Evolutionary conservation across 2,329 filamentous ascomycete genomes (phyloP), one percentile per base, ranked within the genome.

Genomic region (Neophaeococcomyces aloes): DNA sequence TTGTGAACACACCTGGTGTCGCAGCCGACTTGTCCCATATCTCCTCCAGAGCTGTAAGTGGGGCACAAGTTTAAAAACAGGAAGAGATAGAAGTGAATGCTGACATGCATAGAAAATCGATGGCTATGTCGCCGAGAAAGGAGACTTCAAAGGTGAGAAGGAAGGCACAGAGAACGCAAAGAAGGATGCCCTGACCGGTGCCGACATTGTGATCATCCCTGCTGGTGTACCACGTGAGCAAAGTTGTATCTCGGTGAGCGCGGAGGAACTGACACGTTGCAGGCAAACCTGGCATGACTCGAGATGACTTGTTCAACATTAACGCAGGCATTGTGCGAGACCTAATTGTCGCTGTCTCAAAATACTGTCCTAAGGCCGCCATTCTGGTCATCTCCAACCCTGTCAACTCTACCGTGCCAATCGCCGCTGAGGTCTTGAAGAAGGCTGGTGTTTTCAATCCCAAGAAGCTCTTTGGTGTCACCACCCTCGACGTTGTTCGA

Each of bases 261-360:
- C 29, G 25, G 31, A 38, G 45, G 46, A 45, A 59, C 54, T 60
- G 34, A 57, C 53, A 21, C 41, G 19, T 46, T 47, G 47, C 53
- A 95, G 89, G 89, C 71, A 96, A 96, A 78, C 91, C 91, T 59
- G 91, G 91, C 61, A 98, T 98, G 91, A 95, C 85, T 67, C 87
- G 91, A 72, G 91, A 98, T 61, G 91, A 96, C 64, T 85, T 98
- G 48, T 98, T 98, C 83, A 95, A 95, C 73, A 94, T 95, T 76
- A 98, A 98, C 67, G 91, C 91, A 49, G 86, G 88, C 59, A 98
- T 98, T 62, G 91, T 98, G 62, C 86, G 91, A 71, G 87, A 86
- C 57, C 76, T 98, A 56, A 82, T 93, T 58, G 83, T 94, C 74
- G 81, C 84, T 42, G 79, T 86, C 58, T 87, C 89, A 57, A 81